Base-by-base conservation (phyloP, 2,329 filamentous ascomycete genomes). In the Ceratocystis huliohia region DNA sequence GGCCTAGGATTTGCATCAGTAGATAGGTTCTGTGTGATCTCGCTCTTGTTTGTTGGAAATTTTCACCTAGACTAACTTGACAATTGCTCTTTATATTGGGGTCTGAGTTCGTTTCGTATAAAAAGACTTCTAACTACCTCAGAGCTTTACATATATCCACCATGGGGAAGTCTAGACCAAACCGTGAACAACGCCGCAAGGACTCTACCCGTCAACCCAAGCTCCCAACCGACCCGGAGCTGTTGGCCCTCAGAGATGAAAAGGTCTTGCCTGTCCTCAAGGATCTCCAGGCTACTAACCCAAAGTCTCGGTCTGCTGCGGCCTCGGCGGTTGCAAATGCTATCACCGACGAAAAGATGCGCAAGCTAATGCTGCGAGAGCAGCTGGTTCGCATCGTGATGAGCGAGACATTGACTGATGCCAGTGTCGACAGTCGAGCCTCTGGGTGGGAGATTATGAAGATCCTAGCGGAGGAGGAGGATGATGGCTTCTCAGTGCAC, bases 401-500 rank as follows among this genome's bases (percentile, higher is more conserved):
- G 68, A 84, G 80, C 41, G 82, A 87, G 76, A 86, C 84, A 37
- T 75, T 88, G 66, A 84, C 83, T 28, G 85, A 88, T 72, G 76
- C 80, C 46, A 83, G 79, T 67, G 76, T 86, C 64, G 84, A 88
- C 74, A 84, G 83, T 70, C 79, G 83, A 61, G 82, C 84, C 56
- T 83, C 84, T 22, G 86, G 84, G n/a, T 88, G 86, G 86, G 81
- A 82, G 13, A 85, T 88, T 69, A 75, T 88, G 64, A 79, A 81
- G 69, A 80, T 83, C 53, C 77, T 88, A 65, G 82, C 81, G 1
- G 77, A 82, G 69, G 82, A 86, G 71, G 86, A 88, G 73, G 85
- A 86, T 70, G 77, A 81, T 13, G 85, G 87, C 71, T 88, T 88
- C 68, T 86, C 84, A 69, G 76, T 88, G 22, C 84, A 88, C 70